These are phyloP conservation scores for Basipetospora chlamydospora DNA, from an alignment of 2,329 filamentous ascomycete genomes.

Conservation along the genomic window DNA sequence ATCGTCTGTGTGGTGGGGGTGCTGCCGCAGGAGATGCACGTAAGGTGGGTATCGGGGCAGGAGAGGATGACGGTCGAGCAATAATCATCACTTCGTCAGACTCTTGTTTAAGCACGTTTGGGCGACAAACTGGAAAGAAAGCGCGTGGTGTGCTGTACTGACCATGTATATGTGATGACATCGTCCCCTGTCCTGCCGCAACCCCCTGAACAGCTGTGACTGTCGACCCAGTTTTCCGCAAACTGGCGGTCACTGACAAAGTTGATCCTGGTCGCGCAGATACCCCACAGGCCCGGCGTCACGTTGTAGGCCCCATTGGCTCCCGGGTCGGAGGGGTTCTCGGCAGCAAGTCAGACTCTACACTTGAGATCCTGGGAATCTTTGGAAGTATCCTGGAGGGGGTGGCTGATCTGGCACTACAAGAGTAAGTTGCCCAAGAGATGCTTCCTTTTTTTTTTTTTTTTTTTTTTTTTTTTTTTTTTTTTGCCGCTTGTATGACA, in stretches of 20 bases:
- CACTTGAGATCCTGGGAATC: no score
- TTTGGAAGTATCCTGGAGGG: no score
- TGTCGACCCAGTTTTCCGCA: slow-evolving; percentile 21
- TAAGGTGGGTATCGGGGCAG: slow-evolving; percentile 17
- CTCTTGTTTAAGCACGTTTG: not conserved
- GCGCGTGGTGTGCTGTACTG: slow-evolving; percentile 8
- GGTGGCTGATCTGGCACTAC: no score
- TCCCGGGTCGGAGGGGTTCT: no score
- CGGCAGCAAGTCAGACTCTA: no score
- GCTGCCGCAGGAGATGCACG: slow-evolving; percentile 20
- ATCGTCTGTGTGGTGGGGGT: slow-evolving; percentile 13
- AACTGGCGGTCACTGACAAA: slow-evolving; percentile 22
- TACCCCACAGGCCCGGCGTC: slow-evolving; percentile 21
- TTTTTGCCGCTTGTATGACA: no score
- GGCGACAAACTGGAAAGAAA: not conserved
- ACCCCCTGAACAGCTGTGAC: slow-evolving; percentile 15
- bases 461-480: no score
- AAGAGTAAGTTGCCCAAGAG: no score
- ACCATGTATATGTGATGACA: slow-evolving; percentile 20
- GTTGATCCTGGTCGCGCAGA: slow-evolving; percentile 21
- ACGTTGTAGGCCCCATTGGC: no score
- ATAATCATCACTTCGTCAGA: slow-evolving; percentile 10
- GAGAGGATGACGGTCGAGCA: slow-evolving; percentile 21
- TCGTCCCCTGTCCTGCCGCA: slow-evolving; percentile 15
- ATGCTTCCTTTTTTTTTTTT: no score